These are phyloP conservation scores for thale cress (Arabidopsis thaliana) DNA, from an alignment of 345 rosid species.

Conservation along the genomic window TAIR10.1 NC_003075.7:13384501-13385000, in stretches of 20 bases:
- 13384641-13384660: conserved; percentile 96
- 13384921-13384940: not conserved
- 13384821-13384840: conserved; percentile 99
- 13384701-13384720: conserved; percentile 1
- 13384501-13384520: conserved; percentile 55
- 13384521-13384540: conserved; percentile 92
- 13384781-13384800: conserved; percentile 96
- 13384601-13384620: conserved; percentile 55
- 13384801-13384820: conserved; percentile 99
- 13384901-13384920: conserved; percentile 5
- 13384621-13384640: conserved; percentile 56
- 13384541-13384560: conserved; percentile 84
- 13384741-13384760: conserved; percentile 32
- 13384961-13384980: not conserved
- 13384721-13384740: conserved; percentile 31
- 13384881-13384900: conserved; percentile 18
- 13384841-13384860: conserved; percentile 84
- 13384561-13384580: conserved; percentile 57
- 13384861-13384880: conserved; percentile 13
- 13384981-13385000: not conserved
- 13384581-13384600: conserved; percentile 65
- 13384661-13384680: conserved; percentile 41
- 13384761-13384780: conserved; percentile 99
- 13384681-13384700: conserved; percentile 6
- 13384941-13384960: not conserved